Evolutionary conservation across 2,329 filamentous ascomycete species (phyloP).

Genomic region (Zelopaecilomyces penicillatus): DNA sequence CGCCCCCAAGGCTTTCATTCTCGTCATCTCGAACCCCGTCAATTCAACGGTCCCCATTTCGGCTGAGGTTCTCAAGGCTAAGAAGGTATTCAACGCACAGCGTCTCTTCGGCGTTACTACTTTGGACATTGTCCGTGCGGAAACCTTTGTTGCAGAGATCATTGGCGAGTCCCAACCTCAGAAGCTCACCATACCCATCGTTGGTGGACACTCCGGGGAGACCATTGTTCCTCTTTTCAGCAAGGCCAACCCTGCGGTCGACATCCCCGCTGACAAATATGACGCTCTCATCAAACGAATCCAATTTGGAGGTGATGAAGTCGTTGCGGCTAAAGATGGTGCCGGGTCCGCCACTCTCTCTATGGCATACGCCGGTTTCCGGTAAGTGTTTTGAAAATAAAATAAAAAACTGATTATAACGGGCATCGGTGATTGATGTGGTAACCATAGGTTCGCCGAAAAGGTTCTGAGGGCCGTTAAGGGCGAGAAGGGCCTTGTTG

Average conservation of each 20-base stretch:
- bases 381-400: conserved; percentile 44
- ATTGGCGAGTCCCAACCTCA: conserved; percentile 73
- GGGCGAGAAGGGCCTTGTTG: conserved; percentile 86
- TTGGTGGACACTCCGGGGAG: conserved; percentile 95
- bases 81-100: conserved; percentile 88
- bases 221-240: conserved; percentile 98
- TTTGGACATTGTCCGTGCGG: conserved; percentile 93
- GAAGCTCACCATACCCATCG: conserved; percentile 79
- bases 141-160: conserved; percentile 89
- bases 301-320: conserved; percentile 96
- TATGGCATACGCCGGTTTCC: conserved; percentile 93
- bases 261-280: conserved; percentile 82
- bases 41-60: conserved; percentile 98
- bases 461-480: conserved; percentile 81
- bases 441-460: conserved; percentile 67
- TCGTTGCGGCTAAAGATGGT: conserved; percentile 90
- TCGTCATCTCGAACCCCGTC: conserved; percentile 98
- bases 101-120: conserved; percentile 98
- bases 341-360: conserved; percentile 84
- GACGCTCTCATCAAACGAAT: conserved; percentile 88
- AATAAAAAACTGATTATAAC: conserved; percentile 6
- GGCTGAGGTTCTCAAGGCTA: conserved; percentile 90
- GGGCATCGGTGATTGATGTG: not conserved
- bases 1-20: conserved; percentile 85
- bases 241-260: conserved; percentile 70